Percentiles rank a stretch among this genome's conserved stretches.
phyloP scores from a whole-genome alignment of 805 yeast genomes.

The Candida nanaspora region DNA sequence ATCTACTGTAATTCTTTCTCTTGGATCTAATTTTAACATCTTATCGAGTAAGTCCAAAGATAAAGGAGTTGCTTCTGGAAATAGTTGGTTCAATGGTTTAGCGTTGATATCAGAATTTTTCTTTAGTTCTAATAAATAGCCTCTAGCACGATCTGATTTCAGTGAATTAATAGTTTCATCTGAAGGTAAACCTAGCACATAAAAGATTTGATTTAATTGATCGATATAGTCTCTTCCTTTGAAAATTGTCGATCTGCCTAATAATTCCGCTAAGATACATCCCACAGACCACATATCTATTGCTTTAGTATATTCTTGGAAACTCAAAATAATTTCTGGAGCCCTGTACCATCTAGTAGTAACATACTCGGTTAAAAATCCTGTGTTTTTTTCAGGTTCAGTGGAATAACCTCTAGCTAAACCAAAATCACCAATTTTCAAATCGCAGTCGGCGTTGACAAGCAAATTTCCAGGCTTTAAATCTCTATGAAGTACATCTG shows the following conservation, averaged over 20 bases:
- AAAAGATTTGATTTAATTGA: constrained; percentile 81
- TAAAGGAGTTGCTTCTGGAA: constrained; percentile 80
- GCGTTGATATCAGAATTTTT: constrained; percentile 52
- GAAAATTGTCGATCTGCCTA: constrained; percentile 87
- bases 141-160: constrained; percentile 85
- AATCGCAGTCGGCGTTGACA: constrained; percentile 94
- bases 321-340: constrained; percentile 93
- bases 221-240: constrained; percentile 96
- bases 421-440: constrained; percentile 95
- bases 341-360: constrained; percentile 99
- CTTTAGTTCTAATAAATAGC: constrained; percentile 70
- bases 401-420: constrained; percentile 86
- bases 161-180: constrained; percentile 60
- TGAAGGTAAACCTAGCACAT: constrained; percentile 88
- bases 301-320: constrained; percentile 92
- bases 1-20: constrained; percentile 75
- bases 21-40: constrained; percentile 85
- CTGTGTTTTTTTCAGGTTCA: constrained; percentile 78
- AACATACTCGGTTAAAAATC: constrained; percentile 95
- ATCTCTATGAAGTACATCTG: constrained; percentile 92
- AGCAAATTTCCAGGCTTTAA: constrained; percentile 89
- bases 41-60: constrained; percentile 75
- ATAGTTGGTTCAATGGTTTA: constrained; percentile 62
- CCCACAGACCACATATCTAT: constrained; percentile 98
- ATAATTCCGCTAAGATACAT: constrained; percentile 87